These are phyloP conservation scores for Pyrenochaeta sp. DNA, from an alignment of 2,329 filamentous ascomycete species.

Conservation along the genomic window DNA sequence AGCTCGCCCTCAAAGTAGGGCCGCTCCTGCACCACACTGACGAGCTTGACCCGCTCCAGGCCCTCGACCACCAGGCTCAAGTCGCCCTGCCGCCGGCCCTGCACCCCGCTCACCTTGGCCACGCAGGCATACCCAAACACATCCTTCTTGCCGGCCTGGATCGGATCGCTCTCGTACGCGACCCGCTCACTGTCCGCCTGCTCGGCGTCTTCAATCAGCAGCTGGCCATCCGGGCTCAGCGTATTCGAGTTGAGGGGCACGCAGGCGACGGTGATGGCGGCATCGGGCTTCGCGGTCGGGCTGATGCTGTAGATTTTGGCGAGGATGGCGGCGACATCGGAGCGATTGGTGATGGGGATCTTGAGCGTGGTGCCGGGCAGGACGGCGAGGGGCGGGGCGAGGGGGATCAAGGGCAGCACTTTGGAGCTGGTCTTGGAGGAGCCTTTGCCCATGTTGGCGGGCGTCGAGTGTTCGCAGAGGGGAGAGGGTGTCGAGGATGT, in stretches of 20 bases:
- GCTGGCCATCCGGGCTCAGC: conserved; percentile 74
- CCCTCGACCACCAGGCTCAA: conserved; percentile 89
- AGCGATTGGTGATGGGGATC: conserved; percentile 81
- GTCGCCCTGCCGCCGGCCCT: conserved; percentile 60
- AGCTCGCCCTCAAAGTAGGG: conserved; percentile 89
- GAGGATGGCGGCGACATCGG: conserved; percentile 87
- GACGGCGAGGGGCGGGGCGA: conserved; percentile 81
- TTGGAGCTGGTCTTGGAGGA: conserved; percentile 44
- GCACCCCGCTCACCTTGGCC: conserved; percentile 58
- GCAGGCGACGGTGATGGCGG: conserved; percentile 81
- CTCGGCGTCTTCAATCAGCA: conserved; percentile 71
- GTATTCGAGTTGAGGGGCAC: conserved; percentile 82
- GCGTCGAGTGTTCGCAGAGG: conserved; percentile 1
- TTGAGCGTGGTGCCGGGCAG: conserved; percentile 86
- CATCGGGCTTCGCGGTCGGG: conserved; percentile 68
- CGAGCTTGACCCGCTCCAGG: conserved; percentile 75
- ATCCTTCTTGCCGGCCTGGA: conserved; percentile 61
- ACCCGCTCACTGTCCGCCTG: conserved; percentile 43
- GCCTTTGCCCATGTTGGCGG: conserved; percentile 43
- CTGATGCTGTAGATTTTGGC: conserved; percentile 83
- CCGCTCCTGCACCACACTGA: conserved; percentile 76
- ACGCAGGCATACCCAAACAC: conserved; percentile 84
- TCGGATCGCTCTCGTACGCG: conserved; percentile 61
- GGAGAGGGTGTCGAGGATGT: not conserved
- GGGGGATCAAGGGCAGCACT: conserved; percentile 77